Conservation (phyloP, 192 early-diverging fungal species). For the Coemansia sp. region DNA sequence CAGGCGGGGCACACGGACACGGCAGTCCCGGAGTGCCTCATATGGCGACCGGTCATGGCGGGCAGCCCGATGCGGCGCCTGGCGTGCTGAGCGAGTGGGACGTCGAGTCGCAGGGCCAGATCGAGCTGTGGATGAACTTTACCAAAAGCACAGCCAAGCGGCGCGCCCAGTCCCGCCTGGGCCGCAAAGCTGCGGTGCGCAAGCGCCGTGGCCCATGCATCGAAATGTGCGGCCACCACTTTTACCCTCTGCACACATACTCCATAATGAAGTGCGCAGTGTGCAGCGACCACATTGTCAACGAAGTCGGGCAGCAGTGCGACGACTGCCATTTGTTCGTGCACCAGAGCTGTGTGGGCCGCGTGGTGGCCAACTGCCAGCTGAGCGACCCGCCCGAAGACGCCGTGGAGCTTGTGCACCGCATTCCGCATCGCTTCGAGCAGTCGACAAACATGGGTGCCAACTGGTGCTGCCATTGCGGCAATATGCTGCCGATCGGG, state of each 20-base stretch:
- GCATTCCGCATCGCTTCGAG: conserved; percentile 96
- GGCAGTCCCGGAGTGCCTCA: conserved; percentile 11
- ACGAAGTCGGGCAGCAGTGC: conserved; percentile 86
- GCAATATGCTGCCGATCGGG: conserved; percentile 89
- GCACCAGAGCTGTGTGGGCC: conserved; percentile 84
- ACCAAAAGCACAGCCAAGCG: conserved; percentile 57
- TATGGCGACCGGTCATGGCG: background rate
- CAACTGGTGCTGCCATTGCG: conserved; percentile 98
- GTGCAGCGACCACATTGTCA: conserved; percentile 92
- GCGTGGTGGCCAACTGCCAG: conserved; percentile 90
- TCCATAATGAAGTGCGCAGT: conserved; percentile 98
- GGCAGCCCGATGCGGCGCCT: conserved; percentile 6
- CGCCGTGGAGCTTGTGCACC: conserved; percentile 63
- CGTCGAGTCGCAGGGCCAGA: conserved; percentile 90
- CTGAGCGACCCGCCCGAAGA: conserved; percentile 40
- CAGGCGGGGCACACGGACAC: background rate
- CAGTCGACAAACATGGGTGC: conserved; percentile 76
- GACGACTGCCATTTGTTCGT: conserved; percentile 95
- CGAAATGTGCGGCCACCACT: conserved; percentile 93
- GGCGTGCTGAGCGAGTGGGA: conserved; percentile 64
- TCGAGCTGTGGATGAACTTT: conserved; percentile 85
- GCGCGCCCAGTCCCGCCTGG: conserved; percentile 55
- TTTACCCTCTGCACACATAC: conserved; percentile 86
- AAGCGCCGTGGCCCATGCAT: conserved; percentile 79
- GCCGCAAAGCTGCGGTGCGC: conserved; percentile 77